Conservation (phyloP, 2,329 filamentous ascomycete species). For the Hirsutella rhossiliensis region DNA sequence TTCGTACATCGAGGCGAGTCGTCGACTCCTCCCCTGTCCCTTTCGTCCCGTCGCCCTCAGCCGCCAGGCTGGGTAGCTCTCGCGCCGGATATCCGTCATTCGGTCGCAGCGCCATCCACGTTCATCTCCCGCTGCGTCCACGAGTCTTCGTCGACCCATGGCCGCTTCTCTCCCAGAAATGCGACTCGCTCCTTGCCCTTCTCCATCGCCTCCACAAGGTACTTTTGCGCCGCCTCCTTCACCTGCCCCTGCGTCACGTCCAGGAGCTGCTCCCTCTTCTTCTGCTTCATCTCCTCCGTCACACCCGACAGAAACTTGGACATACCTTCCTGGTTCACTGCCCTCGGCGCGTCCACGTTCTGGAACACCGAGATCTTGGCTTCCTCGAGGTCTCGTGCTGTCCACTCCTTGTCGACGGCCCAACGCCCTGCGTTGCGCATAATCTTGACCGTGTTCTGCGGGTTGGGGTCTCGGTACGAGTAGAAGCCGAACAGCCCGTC, state of each 20-base stretch:
- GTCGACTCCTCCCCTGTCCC: too few relatives aligned
- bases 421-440: slow-evolving; percentile 75
- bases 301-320: slow-evolving; percentile 73
- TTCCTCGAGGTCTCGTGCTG: slow-evolving; percentile 78
- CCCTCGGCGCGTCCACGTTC: slow-evolving; percentile 73
- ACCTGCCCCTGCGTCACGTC: slow-evolving; percentile 78
- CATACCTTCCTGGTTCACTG: slow-evolving; percentile 83
- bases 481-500: slow-evolving; percentile 89
- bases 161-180: slow-evolving; percentile 73
- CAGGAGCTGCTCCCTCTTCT: slow-evolving; percentile 68
- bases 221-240: slow-evolving; percentile 67
- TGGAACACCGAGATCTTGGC: slow-evolving; percentile 95
- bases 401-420: slow-evolving; percentile 73
- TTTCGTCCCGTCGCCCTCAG: too few relatives aligned
- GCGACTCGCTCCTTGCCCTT: slow-evolving; percentile 50
- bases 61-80: background rate
- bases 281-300: slow-evolving; percentile 80
- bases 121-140: slow-evolving; percentile 75
- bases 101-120: slow-evolving; percentile 27
- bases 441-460: slow-evolving; percentile 73
- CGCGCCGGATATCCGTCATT: background rate
- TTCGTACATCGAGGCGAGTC: background rate
- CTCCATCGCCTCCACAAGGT: slow-evolving; percentile 57
- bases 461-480: slow-evolving; percentile 93
- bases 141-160: slow-evolving; percentile 58